Evolutionary conservation across 768 basidiomycete species (phyloP), one percentile per base, ranked within the genome.

Genomic region (Boletus speciosus): DNA sequence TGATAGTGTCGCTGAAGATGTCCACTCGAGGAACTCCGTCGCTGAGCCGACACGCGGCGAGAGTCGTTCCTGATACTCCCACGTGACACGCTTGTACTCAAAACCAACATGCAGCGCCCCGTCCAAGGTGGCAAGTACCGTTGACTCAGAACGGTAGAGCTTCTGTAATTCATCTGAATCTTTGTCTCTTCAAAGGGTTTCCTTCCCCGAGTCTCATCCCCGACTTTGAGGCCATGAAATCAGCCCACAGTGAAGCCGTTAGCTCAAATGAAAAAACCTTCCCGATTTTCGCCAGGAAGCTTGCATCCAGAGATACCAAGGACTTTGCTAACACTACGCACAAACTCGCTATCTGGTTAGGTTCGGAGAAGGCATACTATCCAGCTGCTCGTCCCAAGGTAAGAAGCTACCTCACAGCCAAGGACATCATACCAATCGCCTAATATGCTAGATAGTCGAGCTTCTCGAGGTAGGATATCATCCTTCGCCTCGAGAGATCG

Each of bases 281-380:
- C 47, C 64, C 65, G 0, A 14, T 68, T 6, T 73, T 74, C 49
- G 66, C 68, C 21, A 62, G 54, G 37, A 75, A 66, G 51, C 66
- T 78, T 31, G 57, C 63, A 3, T 64, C 68, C 44, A 54, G 62
- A 25, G 65, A 77, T 40, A 3, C 42, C 39, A 60, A 40, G 9
- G 62, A 67, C 12, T 71, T 56, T 19, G 16, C 39, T 23, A 50
- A 21, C 16, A 68, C 57, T 2, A 34, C 75, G 6, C 61, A 61
- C 16, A 81, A 76, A 61, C 65, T 83, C 19, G 65, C 71, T 1
- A 6, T n/a, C 2, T 84, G 80, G 81, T 61, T 82, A 39, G 45
- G 61, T 25, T 75, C 76, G 47, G 70, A 73, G 39, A 77, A 75
- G 57, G 82, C 82, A 1, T 84, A 84, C 59, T 84, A 84, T 61